Percentiles rank a stretch among this genome's conserved stretches.
Evolutionary conservation across 306 rosid genomes (phyloP).

Genomic region (Prosopis cineraria): DNA sequence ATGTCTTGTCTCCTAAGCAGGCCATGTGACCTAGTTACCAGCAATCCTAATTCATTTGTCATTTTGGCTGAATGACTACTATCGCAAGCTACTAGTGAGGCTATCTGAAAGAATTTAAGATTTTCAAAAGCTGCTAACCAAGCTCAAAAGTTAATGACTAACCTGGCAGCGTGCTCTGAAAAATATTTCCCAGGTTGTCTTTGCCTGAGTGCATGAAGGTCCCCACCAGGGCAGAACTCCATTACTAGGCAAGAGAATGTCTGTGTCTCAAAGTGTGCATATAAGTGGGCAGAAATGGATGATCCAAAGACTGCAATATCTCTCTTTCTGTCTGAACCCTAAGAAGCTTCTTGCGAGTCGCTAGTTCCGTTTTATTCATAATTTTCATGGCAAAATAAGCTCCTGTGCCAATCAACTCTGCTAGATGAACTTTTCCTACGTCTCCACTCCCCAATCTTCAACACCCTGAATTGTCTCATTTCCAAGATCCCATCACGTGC

Average conservation of each 20-base stretch:
- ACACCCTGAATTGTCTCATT: constrained; percentile 73
- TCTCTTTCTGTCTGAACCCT: constrained; percentile 96
- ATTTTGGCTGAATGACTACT: neutral
- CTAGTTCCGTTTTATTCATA: constrained; percentile 83
- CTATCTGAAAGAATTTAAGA: neutral
- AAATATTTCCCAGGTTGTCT: constrained; percentile 60
- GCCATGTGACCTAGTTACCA: constrained; percentile 4
- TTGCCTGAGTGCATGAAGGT: constrained; percentile 87
- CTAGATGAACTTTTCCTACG: constrained; percentile 84
- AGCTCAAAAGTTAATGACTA: neutral
- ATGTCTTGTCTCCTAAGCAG: neutral
- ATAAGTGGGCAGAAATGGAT: constrained; percentile 95
- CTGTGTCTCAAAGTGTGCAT: constrained; percentile 79
- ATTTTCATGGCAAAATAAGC: constrained; percentile 96
- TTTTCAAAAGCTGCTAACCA: neutral
- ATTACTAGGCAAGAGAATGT: constrained; percentile 85
- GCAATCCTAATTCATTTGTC: neutral
- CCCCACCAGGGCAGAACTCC: constrained; percentile 99
- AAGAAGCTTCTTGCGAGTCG: constrained; percentile 79
- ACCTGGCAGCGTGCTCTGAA: constrained; percentile 52
- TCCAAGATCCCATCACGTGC: constrained; percentile 67
- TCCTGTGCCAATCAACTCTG: constrained; percentile 78
- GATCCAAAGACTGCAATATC: constrained; percentile 93
- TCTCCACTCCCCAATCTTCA: constrained; percentile 93
- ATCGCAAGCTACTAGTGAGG: too few relatives aligned